Conservation (phyloP, 345 rosid species). For the Trapa incisa region DNA sequence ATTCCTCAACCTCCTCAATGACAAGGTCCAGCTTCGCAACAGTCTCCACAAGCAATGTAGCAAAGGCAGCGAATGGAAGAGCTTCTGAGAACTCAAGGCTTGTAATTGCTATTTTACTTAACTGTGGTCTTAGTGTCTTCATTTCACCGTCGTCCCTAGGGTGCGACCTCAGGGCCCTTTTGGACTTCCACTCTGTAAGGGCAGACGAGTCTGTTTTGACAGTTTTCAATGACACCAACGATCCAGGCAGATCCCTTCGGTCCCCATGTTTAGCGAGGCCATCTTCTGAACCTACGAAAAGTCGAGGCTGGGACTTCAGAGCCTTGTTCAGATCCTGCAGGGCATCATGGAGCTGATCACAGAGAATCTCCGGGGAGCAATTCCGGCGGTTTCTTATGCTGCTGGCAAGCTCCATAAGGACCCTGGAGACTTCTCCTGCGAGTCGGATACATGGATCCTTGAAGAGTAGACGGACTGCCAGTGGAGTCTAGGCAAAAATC, state of each 20-base stretch:
- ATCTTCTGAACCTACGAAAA: constrained; percentile 55
- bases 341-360: constrained; percentile 68
- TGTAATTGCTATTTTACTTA: constrained; percentile 51
- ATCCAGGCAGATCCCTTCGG: constrained; percentile 6
- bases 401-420: constrained; percentile 41
- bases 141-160: constrained; percentile 14
- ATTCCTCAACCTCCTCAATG: constrained; percentile 57
- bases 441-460: constrained; percentile 66
- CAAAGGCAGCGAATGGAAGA: constrained; percentile 84
- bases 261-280: constrained; percentile 30
- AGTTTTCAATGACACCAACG: constrained; percentile 33
- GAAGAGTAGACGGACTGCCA: constrained; percentile 48
- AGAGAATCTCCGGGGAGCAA: constrained; percentile 66
- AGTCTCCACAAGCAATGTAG: constrained; percentile 57
- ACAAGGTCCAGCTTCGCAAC: constrained; percentile 67
- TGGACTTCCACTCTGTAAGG: constrained; percentile 42
- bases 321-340: constrained; percentile 65
- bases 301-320: constrained; percentile 64
- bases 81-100: constrained; percentile 71
- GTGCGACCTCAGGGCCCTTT: constrained; percentile 18
- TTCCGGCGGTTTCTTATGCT: constrained; percentile 52
- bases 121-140: constrained; percentile 50
- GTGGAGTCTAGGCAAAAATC: constrained; percentile 35
- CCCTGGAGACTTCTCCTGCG: constrained; percentile 57
- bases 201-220: constrained; percentile 60